phyloP scores from a whole-genome alignment of 441 rosid genomes.

The Jatropha multifida region DNA sequence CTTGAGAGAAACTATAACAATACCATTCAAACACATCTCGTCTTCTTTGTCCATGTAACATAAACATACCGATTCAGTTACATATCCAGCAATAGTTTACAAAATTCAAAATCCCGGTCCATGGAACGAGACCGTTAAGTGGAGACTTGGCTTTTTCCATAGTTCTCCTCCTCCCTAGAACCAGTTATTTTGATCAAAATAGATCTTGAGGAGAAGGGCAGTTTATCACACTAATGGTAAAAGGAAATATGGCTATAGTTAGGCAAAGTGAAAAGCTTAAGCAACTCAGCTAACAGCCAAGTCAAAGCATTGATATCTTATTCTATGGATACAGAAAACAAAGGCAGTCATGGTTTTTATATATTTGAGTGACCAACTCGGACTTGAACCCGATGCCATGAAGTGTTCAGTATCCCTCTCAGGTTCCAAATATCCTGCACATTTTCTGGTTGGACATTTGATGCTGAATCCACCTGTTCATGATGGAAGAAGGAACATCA shows the following conservation, averaged over 20 bases:
- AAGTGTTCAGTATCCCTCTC: slow-evolving; percentile 91
- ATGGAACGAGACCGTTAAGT: not conserved
- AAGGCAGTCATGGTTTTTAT: slow-evolving; percentile 28
- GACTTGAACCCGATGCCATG: slow-evolving; percentile 88
- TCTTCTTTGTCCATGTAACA: not conserved
- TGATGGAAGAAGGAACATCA: not conserved
- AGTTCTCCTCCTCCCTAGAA: no score
- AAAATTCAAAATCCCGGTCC: not conserved
- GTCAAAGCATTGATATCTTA: slow-evolving; percentile 1
- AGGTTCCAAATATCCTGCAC: slow-evolving; percentile 91
- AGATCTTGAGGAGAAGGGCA: not conserved
- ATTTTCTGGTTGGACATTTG: slow-evolving; percentile 91
- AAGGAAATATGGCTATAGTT: not conserved
- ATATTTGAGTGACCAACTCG: slow-evolving; percentile 79
- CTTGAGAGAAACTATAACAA: not conserved
- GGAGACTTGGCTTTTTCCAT: no score
- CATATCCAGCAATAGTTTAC: not conserved
- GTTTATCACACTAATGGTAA: not conserved
- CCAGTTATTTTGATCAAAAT: not conserved
- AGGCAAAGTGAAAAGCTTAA: slow-evolving; percentile 4
- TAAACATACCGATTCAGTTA: not conserved
- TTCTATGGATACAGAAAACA: slow-evolving; percentile 4
- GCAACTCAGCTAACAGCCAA: slow-evolving; percentile 7
- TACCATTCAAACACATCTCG: not conserved
- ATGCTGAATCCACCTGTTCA: slow-evolving; percentile 84